Percentiles rank a stretch among this genome's conserved stretches.
Evolutionary conservation across 306 rosid genomes (phyloP).

Genomic region (Boehmeria nivea): DNA sequence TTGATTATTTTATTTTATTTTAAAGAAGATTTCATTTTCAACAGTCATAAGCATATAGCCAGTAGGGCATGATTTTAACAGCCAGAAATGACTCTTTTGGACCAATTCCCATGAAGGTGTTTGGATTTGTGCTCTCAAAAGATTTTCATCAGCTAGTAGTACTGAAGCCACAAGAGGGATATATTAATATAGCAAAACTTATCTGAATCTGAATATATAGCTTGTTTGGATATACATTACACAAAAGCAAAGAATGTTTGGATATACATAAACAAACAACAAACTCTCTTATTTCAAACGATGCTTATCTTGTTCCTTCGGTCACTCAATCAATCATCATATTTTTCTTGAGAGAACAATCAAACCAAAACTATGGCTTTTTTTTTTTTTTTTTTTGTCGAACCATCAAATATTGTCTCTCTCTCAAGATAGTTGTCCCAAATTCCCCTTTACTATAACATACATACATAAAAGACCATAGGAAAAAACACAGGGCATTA

Average conservation of each 20-base stretch:
- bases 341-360: no score
- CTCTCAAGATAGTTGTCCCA: not conserved
- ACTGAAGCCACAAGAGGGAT: no score
- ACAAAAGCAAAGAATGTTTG: not conserved
- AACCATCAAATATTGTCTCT: not conserved
- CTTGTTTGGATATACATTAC: constrained; percentile 2
- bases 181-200: no score
- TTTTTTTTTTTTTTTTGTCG: not conserved
- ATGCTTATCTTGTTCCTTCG: not conserved
- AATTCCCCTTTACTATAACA: not conserved
- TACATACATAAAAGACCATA: not conserved
- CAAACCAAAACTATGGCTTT: no score
- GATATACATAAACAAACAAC: not conserved
- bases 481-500: no score
- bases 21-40: not conserved
- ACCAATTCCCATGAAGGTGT: not conserved
- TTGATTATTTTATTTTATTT: not conserved
- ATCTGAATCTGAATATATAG: not conserved
- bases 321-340: no score
- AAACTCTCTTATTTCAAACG: not conserved
- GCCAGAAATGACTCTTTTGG: constrained; percentile 1
- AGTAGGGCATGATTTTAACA: not conserved
- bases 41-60: not conserved
- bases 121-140: not conserved
- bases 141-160: not conserved